phyloP scores from a whole-genome alignment of 148 eudicot species.

The Pouteria glomerata region DNA sequence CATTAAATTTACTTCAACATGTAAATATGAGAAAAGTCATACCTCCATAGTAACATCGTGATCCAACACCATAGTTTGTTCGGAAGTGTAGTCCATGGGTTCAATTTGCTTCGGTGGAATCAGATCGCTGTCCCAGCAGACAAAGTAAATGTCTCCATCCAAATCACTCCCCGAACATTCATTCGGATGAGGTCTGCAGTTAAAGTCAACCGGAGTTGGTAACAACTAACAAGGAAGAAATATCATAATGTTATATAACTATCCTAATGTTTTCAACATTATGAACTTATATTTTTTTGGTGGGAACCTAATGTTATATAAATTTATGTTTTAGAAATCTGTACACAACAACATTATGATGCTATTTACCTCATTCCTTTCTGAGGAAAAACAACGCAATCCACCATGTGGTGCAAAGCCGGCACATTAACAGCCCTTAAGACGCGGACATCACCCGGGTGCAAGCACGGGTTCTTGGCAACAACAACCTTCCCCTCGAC shows the following conservation, averaged over 20 bases:
- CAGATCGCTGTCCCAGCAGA: constrained; percentile 81
- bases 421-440: constrained; percentile 16
- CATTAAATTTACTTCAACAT: too few relatives aligned
- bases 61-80: constrained; percentile 36
- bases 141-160: constrained; percentile 91
- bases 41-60: constrained; percentile 74
- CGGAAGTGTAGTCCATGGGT: constrained; percentile 76
- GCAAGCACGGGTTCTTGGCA: constrained; percentile 25
- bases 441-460: constrained; percentile 21
- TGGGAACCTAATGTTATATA: background rate
- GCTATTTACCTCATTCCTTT: constrained; percentile 16
- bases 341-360: too few relatives aligned
- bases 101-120: constrained; percentile 48
- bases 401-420: constrained; percentile 24
- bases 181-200: constrained; percentile 84
- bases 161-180: constrained; percentile 98
- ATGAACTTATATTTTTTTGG: background rate
- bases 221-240: background rate
- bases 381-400: constrained; percentile 23
- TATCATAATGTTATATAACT: too few relatives aligned
- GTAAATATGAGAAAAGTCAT: too few relatives aligned
- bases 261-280: too few relatives aligned
- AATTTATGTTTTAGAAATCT: too few relatives aligned
- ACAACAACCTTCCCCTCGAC: constrained; percentile 17
- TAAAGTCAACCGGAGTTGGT: background rate